Percentiles rank a stretch among this genome's conserved stretches.
These are phyloP conservation scores for Ustilago tritici DNA, from an alignment of 1,284 basidiomycete genomes.

Conservation along the genomic window DNA sequence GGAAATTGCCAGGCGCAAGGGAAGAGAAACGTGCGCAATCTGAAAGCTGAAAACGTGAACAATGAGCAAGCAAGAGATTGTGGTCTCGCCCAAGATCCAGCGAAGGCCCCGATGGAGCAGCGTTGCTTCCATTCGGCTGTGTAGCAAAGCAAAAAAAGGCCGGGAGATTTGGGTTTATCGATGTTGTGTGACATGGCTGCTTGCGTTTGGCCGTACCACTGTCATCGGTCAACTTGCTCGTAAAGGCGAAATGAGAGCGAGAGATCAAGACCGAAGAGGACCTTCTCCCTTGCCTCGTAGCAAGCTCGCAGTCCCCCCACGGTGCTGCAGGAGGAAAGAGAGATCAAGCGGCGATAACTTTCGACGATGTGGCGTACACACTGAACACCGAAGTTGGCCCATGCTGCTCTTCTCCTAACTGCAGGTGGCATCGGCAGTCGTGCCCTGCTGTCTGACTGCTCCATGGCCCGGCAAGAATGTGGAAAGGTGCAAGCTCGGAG, in stretches of 20 bases:
- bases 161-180: background rate
- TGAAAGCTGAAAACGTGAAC: slow-evolving; percentile 4
- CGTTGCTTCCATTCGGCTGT: background rate
- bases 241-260: background rate
- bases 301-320: background rate
- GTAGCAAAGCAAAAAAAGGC: background rate
- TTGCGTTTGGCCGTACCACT: background rate
- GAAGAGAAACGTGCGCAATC: background rate
- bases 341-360: slow-evolving; percentile 8
- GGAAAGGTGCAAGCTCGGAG: slow-evolving; percentile 4
- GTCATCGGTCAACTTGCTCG: slow-evolving; percentile 9
- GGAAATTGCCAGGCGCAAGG: too few relatives aligned
- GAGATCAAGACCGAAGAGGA: background rate
- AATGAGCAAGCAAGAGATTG: background rate
- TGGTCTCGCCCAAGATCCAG: slow-evolving; percentile 30
- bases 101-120: slow-evolving; percentile 14
- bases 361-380: background rate
- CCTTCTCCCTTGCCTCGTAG: background rate
- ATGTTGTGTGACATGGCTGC: background rate
- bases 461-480: slow-evolving; percentile 1
- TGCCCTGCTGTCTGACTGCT: background rate
- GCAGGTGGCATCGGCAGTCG: background rate
- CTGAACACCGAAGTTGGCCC: background rate
- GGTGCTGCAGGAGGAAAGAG: background rate
- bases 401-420: background rate